phyloP scores from a whole-genome alignment of 2,329 filamentous ascomycete species.

The Fusarium temperatum region DNA sequence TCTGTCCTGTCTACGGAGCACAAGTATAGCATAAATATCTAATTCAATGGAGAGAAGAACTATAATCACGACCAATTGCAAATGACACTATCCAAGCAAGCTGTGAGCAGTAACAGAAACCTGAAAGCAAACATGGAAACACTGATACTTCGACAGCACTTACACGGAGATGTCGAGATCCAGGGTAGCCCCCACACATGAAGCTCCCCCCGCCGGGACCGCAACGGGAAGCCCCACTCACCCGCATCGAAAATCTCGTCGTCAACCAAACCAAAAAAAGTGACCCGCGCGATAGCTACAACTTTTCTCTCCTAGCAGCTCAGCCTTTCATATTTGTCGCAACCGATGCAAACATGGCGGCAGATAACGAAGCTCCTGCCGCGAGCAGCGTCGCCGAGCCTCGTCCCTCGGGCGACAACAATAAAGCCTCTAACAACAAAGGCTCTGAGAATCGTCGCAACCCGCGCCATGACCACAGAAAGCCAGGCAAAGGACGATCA shows the following conservation, averaged over 20 bases:
- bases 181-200: conserved; percentile 17
- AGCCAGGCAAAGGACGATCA: conserved; percentile 41
- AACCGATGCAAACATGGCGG: conserved; percentile 48
- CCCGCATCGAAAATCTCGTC: conserved; percentile 36
- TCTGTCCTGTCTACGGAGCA: too few relatives aligned
- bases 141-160: neutral
- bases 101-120: neutral
- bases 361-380: conserved; percentile 44
- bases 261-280: conserved; percentile 26
- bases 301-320: neutral
- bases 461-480: conserved; percentile 43
- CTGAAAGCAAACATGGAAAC: neutral
- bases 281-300: conserved; percentile 9
- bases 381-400: conserved; percentile 35
- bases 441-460: conserved; percentile 41
- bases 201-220: conserved; percentile 30
- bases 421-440: conserved; percentile 26
- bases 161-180: neutral
- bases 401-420: conserved; percentile 31
- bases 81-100: neutral
- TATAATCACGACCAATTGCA: fast-evolving
- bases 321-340: conserved; percentile 19
- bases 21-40: neutral
- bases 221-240: conserved; percentile 33
- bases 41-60: too few relatives aligned